These are phyloP conservation scores for Lablab purpureus DNA, from an alignment of 306 rosid species.

Conservation along the genomic window DNA sequence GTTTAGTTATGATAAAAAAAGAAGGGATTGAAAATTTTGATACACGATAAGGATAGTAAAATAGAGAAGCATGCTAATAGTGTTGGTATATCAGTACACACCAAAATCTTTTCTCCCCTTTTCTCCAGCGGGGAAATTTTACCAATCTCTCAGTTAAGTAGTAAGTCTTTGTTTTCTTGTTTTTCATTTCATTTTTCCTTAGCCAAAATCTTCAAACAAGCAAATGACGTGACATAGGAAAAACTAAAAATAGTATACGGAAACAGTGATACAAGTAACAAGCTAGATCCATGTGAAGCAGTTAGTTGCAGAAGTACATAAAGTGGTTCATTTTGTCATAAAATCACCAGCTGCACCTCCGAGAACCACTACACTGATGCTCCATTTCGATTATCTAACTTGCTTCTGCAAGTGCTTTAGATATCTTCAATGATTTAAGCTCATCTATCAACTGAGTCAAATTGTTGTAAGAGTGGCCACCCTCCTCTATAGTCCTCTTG, in stretches of 20 bases:
- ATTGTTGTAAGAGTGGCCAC: conserved; percentile 41
- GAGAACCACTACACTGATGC: background rate
- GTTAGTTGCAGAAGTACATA: background rate
- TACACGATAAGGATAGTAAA: no score
- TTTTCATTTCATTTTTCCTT: background rate
- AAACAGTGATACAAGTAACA: background rate
- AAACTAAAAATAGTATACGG: no score
- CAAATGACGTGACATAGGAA: background rate
- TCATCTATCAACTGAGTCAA: conserved; percentile 39
- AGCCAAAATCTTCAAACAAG: background rate
- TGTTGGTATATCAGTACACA: background rate
- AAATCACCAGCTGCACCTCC: background rate
- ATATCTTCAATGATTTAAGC: conserved; percentile 42
- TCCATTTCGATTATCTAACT: background rate
- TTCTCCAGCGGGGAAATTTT: background rate
- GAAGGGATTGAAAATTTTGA: no score
- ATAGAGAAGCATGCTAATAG: background rate
- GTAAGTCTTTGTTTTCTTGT: background rate
- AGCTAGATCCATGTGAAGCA: background rate
- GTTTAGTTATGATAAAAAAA: no score
- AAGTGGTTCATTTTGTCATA: no score
- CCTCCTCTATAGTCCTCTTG: conserved; percentile 27
- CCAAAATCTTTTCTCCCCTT: background rate
- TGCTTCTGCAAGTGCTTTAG: conserved; percentile 1
- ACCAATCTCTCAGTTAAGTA: background rate